These are phyloP conservation scores for Phaffomyces antillensis DNA, from an alignment of 805 yeast species.

Conservation along the genomic window DNA sequence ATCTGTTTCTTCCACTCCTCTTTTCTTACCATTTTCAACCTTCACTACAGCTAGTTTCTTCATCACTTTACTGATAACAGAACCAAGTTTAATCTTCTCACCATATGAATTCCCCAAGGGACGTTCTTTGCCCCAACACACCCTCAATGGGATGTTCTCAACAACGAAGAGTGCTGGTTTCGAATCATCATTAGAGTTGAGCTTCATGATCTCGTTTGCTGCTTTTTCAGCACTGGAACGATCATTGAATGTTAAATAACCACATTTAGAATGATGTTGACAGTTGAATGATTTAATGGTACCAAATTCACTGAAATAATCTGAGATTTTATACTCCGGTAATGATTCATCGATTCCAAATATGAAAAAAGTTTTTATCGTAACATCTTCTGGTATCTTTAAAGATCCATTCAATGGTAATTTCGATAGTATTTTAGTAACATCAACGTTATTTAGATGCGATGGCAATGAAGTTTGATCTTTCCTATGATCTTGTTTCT, in stretches of 20 bases:
- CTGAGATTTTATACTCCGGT: conserved; percentile 55
- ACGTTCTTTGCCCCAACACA: conserved; percentile 47
- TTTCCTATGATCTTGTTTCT: conserved; percentile 1
- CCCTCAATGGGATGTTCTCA: conserved; percentile 38
- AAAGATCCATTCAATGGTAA: conserved; percentile 68
- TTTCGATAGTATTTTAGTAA: conserved; percentile 44
- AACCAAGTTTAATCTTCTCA: conserved; percentile 41
- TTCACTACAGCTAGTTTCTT: conserved; percentile 29
- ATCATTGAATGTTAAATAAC: conserved; percentile 48
- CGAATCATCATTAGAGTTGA: conserved; percentile 1
- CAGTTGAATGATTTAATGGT: conserved; percentile 40
- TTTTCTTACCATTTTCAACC: background rate
- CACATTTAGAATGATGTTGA: conserved; percentile 56
- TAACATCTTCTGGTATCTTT: conserved; percentile 31
- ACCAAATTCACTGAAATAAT: conserved; percentile 42
- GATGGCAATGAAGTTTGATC: conserved; percentile 10
- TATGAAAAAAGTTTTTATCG: conserved; percentile 56
- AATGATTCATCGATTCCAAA: conserved; percentile 65
- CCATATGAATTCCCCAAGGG: conserved; percentile 34
- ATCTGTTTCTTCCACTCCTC: background rate
- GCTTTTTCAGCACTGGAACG: conserved; percentile 43
- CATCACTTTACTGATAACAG: conserved; percentile 46
- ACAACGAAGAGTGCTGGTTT: conserved; percentile 30
- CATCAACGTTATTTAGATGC: conserved; percentile 30
- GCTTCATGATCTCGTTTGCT: conserved; percentile 23